These are phyloP conservation scores for Capsicum pubescens DNA, from an alignment of 257 asterid species.

Conservation along the genomic window DNA sequence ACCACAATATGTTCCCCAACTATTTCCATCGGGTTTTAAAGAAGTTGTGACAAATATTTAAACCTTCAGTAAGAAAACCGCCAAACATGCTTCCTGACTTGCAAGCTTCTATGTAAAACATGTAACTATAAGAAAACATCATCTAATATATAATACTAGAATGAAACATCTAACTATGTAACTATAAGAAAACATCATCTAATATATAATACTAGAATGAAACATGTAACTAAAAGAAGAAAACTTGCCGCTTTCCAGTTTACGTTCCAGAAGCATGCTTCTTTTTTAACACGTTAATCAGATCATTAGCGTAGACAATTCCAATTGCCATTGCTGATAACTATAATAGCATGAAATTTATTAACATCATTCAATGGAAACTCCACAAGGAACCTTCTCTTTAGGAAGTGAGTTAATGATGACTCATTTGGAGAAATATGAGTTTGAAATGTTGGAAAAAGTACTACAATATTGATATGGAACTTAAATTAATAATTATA, in stretches of 20 bases:
- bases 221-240: background rate
- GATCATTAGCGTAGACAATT: constrained; percentile 72
- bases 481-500: too few species aligned
- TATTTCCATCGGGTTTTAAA: constrained; percentile 88
- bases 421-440: constrained; percentile 37
- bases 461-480: too few species aligned
- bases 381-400: too few species aligned
- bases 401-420: too few species aligned
- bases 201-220: background rate
- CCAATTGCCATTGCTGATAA: constrained; percentile 74
- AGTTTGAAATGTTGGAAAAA: too few species aligned
- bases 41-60: constrained; percentile 93
- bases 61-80: constrained; percentile 80
- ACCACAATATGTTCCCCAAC: constrained; percentile 97
- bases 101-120: constrained; percentile 91
- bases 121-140: constrained; percentile 42
- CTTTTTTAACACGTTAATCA: constrained; percentile 59
- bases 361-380: too few species aligned
- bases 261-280: constrained; percentile 86
- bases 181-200: background rate
- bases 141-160: background rate
- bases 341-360: background rate
- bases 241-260: constrained; percentile 55
- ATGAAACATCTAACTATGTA: constrained; percentile 66
- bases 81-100: constrained; percentile 96